Evolutionary conservation across 257 asterid species (phyloP).

Genomic region (Fraxinus americana): DNA sequence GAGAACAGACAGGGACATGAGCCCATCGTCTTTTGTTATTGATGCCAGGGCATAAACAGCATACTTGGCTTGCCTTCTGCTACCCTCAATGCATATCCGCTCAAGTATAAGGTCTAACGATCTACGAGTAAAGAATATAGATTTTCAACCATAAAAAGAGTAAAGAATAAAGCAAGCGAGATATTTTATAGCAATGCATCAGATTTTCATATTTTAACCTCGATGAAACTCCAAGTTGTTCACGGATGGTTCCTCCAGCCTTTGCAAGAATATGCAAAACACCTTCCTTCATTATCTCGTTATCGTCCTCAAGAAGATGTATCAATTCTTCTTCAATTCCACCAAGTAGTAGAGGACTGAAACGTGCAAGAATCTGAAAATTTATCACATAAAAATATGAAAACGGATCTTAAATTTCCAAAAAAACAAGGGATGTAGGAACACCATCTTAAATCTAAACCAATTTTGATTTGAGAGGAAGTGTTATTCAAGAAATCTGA

Average conservation of each 20-base stretch:
- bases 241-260: conserved; percentile 97
- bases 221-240: conserved; percentile 86
- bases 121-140: conserved; percentile 44
- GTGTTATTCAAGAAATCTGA: conserved; percentile 20
- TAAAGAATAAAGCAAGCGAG: conserved; percentile 1
- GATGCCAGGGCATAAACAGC: conserved; percentile 98
- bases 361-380: conserved; percentile 89
- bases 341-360: conserved; percentile 77
- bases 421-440: neutral
- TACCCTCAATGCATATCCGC: conserved; percentile 98
- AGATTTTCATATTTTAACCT: conserved; percentile 46
- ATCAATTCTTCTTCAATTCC: conserved; percentile 90
- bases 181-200: neutral
- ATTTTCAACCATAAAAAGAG: conserved; percentile 24
- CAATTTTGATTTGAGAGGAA: neutral
- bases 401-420: conserved; percentile 12
- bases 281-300: conserved; percentile 95
- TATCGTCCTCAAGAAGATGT: conserved; percentile 90
- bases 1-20: conserved; percentile 96
- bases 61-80: conserved; percentile 97
- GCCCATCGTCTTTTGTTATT: conserved; percentile 95
- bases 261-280: conserved; percentile 92
- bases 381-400: conserved; percentile 28
- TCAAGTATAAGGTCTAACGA: conserved; percentile 94
- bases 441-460: conserved; percentile 8